These are phyloP conservation scores for Chrysoporthe puriensis DNA, from an alignment of 2,329 filamentous ascomycete species.

Conservation along the genomic window DNA sequence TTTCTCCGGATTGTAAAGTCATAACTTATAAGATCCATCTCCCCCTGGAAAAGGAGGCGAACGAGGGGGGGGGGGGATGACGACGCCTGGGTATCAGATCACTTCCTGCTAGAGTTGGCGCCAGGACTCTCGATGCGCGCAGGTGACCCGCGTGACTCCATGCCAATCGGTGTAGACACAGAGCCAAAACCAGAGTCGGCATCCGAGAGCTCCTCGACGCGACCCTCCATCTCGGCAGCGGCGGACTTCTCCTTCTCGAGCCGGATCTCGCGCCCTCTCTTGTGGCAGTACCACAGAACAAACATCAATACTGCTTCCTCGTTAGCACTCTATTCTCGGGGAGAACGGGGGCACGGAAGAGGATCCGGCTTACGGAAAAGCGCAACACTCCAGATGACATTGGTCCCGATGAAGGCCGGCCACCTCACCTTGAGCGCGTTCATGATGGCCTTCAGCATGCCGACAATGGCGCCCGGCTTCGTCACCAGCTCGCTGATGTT, in stretches of 20 bases:
- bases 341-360: background rate
- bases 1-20: background rate
- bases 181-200: constrained; percentile 19
- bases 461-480: constrained; percentile 83
- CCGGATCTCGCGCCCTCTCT: constrained; percentile 84
- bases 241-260: constrained; percentile 61
- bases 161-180: background rate
- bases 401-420: constrained; percentile 89
- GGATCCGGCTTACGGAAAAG: constrained; percentile 72
- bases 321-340: constrained; percentile 20
- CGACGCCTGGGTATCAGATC: background rate
- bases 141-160: constrained; percentile 23
- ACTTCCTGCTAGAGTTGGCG: constrained; percentile 12
- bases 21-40: constrained; percentile 6
- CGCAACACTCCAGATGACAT: constrained; percentile 86
- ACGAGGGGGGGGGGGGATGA: background rate
- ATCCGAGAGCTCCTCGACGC: constrained; percentile 55
- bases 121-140: constrained; percentile 18
- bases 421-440: constrained; percentile 85
- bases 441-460: constrained; percentile 87
- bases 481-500: constrained; percentile 79
- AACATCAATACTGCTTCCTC: constrained; percentile 73
- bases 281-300: constrained; percentile 97
- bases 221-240: constrained; percentile 30
- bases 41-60: too few relatives aligned